These are phyloP conservation scores for Fusarium xyrophilum DNA, from an alignment of 2,329 filamentous ascomycete genomes.

Conservation along the genomic window DNA sequence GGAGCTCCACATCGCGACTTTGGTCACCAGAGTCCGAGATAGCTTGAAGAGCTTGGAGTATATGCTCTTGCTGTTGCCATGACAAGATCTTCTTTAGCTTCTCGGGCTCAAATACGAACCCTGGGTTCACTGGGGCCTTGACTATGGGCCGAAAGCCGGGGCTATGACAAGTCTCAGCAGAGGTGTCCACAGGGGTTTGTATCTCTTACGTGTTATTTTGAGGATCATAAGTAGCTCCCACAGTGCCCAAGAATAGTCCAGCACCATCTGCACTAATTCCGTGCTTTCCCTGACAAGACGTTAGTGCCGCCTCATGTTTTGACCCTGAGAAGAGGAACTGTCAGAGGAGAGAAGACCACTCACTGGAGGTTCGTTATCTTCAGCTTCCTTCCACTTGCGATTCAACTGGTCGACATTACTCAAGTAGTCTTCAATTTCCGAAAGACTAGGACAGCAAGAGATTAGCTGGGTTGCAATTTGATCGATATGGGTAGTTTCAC, in stretches of 20 bases:
- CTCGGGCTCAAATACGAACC: not conserved
- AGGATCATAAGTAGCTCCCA: not conserved
- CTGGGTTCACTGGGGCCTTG: not conserved
- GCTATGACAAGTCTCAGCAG: not conserved
- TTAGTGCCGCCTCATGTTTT: too few species aligned
- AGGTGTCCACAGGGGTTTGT: too few species aligned
- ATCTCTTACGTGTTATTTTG: not conserved
- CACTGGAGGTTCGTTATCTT: too few species aligned
- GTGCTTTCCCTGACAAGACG: not conserved
- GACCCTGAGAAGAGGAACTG: too few species aligned
- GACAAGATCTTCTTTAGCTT: not conserved
- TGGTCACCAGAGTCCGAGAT: not conserved
- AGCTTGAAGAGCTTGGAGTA: not conserved
- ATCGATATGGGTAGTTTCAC: too few species aligned
- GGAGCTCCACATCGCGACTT: not conserved
- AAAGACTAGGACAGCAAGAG: not conserved
- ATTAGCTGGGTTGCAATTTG: too few species aligned
- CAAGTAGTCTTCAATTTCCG: accelerated
- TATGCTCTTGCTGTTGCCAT: not conserved
- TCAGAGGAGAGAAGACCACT: too few species aligned
- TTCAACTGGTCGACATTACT: too few species aligned
- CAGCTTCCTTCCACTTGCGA: too few species aligned
- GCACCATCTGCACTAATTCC: not conserved
- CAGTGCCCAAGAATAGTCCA: not conserved
- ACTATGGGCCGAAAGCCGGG: not conserved